These are phyloP conservation scores for Leucocoprinus birnbaumii DNA, from an alignment of 768 basidiomycete genomes.

Conservation along the genomic window DNA sequence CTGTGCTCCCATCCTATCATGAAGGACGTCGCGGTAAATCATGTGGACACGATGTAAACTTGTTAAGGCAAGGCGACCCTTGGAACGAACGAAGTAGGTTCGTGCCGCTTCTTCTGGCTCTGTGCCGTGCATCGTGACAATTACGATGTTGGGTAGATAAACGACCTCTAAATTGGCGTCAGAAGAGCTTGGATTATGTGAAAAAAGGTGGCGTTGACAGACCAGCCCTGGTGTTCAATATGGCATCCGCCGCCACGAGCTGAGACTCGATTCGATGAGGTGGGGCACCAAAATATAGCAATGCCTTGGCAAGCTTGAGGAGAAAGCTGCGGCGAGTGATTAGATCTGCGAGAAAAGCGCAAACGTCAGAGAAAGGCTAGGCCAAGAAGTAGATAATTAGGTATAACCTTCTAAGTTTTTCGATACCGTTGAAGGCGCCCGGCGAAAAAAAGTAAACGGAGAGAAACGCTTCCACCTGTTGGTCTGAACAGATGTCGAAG, in stretches of 20 bases:
- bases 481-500: neutral
- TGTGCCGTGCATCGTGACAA: slow-evolving; percentile 79
- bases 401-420: slow-evolving; percentile 44
- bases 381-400: neutral
- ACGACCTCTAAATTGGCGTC: slow-evolving; percentile 58
- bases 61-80: slow-evolving; percentile 77
- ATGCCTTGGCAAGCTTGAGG: slow-evolving; percentile 79
- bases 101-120: slow-evolving; percentile 60
- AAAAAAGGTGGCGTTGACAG: slow-evolving; percentile 8
- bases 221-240: slow-evolving; percentile 75
- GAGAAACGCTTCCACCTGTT: neutral
- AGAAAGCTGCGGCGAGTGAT: slow-evolving; percentile 58
- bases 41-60: slow-evolving; percentile 79
- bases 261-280: slow-evolving; percentile 92
- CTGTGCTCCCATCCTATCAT: slow-evolving; percentile 73
- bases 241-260: slow-evolving; percentile 72
- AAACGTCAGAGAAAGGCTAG: neutral
- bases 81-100: slow-evolving; percentile 84
- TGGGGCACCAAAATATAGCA: slow-evolving; percentile 92
- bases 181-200: neutral
- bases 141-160: slow-evolving; percentile 74
- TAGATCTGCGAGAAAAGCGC: neutral
- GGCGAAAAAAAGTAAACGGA: neutral
- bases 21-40: slow-evolving; percentile 83
- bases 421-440: slow-evolving; percentile 11